These are phyloP conservation scores for Kalmusia sp. DNA, from an alignment of 2,329 filamentous ascomycete genomes.

Conservation along the genomic window DNA sequence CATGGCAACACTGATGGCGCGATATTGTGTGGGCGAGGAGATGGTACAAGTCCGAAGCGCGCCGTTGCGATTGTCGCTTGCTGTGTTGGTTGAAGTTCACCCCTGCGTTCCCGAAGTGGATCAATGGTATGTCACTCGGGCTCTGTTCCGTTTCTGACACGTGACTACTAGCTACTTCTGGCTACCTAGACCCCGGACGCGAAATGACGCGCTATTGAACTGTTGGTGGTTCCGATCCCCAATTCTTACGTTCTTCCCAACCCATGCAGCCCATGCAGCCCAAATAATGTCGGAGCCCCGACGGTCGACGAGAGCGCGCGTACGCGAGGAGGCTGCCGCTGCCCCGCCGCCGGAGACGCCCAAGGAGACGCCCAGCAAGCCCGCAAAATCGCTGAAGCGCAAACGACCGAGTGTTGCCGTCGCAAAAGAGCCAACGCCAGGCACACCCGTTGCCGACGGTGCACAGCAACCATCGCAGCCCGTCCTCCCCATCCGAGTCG, in stretches of 20 bases:
- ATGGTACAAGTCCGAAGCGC: background rate
- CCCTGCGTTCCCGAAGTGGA: background rate
- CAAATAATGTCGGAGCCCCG: slow-evolving; percentile 43
- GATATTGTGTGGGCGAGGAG: background rate
- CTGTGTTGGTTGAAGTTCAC: background rate
- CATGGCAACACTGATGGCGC: background rate
- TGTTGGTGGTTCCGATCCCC: too few species aligned
- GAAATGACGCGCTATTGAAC: slow-evolving; percentile 4
- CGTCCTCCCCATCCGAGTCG: slow-evolving; percentile 66
- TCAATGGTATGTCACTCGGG: background rate
- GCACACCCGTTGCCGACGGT: slow-evolving; percentile 28
- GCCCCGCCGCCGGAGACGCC: slow-evolving; percentile 31
- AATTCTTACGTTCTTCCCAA: background rate
- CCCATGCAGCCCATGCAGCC: background rate
- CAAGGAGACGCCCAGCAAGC: slow-evolving; percentile 34
- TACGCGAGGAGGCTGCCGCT: slow-evolving; percentile 43
- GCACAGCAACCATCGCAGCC: slow-evolving; percentile 22
- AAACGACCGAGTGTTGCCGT: slow-evolving; percentile 31
- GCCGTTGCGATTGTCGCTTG: background rate
- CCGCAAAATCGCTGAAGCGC: slow-evolving; percentile 41
- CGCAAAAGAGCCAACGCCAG: slow-evolving; percentile 34
- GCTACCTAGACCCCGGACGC: background rate
- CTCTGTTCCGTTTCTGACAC: background rate
- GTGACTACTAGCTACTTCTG: slow-evolving; percentile 1
- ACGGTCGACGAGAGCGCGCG: slow-evolving; percentile 44